Base-by-base conservation (phyloP, 2,329 filamentous ascomycete genomes). In the Rugonectria rugulosa region DNA sequence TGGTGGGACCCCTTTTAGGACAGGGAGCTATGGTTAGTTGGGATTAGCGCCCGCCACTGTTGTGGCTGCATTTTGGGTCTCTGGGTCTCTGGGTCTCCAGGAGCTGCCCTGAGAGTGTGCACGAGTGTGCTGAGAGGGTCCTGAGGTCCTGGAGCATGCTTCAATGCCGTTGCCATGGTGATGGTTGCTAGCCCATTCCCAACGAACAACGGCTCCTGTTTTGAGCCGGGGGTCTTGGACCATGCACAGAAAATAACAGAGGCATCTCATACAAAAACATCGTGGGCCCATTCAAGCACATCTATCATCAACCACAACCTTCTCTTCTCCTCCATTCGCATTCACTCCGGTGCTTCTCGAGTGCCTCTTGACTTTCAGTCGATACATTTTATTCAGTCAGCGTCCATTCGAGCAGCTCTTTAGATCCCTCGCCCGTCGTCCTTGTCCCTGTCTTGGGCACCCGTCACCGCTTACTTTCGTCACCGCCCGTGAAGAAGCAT, bases 211-310 rank as follows among this genome's bases (percentile, higher is more conserved):
- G 20, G 52, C 29, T 53, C 45, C 63, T 67, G 63, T 67, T 67
- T 64, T 64, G 63, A 60, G 64, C 54, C 56, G 53, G 62, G 34
- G 59, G 49, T 59, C 46, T 56, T 56, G 56, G 48, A 48, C 41
- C 24, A 37, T 55, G 40, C 56, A 53, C 55, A 41, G 50, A 59
- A 59, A 68, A 69, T 60, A 69, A 69, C 64, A 69, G 52, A 54
- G 31, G 59, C 51, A 57, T 42, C 55, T 58, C 60, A 58, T 72
- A 71, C 68, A 70, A 72, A 69, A 72, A 68, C 70, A 71, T 68
- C 68, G 60, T 63, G 61, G 61, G 56, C 63, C 63, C 61, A 61
- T 57, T 60, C 59, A 45, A 44, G 55, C 53, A 53, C 53, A 51
- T 42, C 51, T 57, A 55, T 60, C 52, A 48, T 57, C 54, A 67